Conservation (phyloP, 208 protist species). For the Leishmania guyanensis region DNA sequence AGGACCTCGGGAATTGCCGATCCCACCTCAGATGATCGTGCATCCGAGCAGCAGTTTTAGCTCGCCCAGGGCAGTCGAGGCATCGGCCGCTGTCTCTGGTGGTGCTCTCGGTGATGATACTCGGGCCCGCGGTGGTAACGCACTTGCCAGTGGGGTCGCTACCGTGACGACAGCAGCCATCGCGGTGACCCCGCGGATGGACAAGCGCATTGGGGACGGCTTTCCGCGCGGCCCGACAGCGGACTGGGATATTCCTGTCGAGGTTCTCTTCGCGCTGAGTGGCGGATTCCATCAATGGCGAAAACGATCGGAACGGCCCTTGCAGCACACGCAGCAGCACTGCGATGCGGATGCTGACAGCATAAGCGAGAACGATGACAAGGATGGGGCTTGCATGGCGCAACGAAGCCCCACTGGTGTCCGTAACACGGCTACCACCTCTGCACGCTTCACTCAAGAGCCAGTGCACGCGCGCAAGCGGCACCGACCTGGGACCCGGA, state of each 20-base stretch:
- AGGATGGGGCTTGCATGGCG: background rate
- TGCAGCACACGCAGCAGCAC: background rate
- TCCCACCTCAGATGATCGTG: background rate
- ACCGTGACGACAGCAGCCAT: conserved; percentile 1
- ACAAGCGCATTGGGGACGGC: conserved; percentile 34
- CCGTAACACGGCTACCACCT: background rate
- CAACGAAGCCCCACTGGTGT: background rate
- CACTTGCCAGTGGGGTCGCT: background rate
- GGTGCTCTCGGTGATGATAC: background rate
- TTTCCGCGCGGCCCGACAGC: conserved; percentile 60
- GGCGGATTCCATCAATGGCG: background rate
- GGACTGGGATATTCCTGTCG: conserved; percentile 66
- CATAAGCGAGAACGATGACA: background rate
- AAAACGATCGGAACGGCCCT: background rate
- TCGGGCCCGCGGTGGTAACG: background rate
- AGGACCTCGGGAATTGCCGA: background rate
- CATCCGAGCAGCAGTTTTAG: background rate
- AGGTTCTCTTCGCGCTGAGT: conserved; percentile 43
- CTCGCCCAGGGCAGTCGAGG: background rate
- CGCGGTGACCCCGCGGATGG: conserved; percentile 3
- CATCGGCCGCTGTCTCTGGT: background rate
- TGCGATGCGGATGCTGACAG: background rate
- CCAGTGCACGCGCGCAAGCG: background rate
- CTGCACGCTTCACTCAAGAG: background rate
- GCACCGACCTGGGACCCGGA: background rate